phyloP scores from a whole-genome alignment of 305 asterid genomes.

The Stenogyne calaminthoides region DNA sequence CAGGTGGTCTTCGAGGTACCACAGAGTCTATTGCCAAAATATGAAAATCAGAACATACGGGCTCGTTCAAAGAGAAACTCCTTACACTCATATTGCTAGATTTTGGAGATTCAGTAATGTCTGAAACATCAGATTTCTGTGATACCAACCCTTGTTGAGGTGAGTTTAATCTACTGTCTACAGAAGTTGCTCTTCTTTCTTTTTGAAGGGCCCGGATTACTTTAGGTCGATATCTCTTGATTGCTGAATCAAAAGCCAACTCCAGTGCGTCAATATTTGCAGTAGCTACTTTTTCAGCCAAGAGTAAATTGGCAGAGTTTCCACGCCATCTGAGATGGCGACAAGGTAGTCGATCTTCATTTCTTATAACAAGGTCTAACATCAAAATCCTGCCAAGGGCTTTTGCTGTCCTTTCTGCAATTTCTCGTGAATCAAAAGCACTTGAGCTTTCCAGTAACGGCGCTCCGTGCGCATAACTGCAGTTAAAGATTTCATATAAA shows the following conservation, averaged over 20 bases:
- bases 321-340: constrained; percentile 98
- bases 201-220: constrained; percentile 92
- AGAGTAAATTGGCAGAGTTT: constrained; percentile 78
- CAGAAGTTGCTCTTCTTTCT: constrained; percentile 87
- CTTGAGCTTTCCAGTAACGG: constrained; percentile 83
- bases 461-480: constrained; percentile 89
- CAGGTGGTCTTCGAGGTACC: constrained; percentile 99
- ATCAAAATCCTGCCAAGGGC: constrained; percentile 91
- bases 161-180: constrained; percentile 60
- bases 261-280: constrained; percentile 75
- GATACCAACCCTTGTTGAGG: constrained; percentile 61
- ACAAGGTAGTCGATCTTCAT: constrained; percentile 97
- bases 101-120: constrained; percentile 69
- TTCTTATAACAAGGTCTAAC: constrained; percentile 97
- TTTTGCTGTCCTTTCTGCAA: constrained; percentile 78
- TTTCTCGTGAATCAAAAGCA: constrained; percentile 83
- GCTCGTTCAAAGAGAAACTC: constrained; percentile 54
- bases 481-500: constrained; percentile 28
- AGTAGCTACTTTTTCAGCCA: constrained; percentile 66
- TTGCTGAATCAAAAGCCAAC: constrained; percentile 83
- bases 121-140: constrained; percentile 79
- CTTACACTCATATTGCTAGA: constrained; percentile 59
- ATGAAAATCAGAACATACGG: constrained; percentile 50
- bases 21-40: constrained; percentile 95
- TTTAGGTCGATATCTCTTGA: constrained; percentile 79